Evolutionary conservation across 1,139 yeast species (phyloP).

Genomic region (Ashbya aceris): DNA sequence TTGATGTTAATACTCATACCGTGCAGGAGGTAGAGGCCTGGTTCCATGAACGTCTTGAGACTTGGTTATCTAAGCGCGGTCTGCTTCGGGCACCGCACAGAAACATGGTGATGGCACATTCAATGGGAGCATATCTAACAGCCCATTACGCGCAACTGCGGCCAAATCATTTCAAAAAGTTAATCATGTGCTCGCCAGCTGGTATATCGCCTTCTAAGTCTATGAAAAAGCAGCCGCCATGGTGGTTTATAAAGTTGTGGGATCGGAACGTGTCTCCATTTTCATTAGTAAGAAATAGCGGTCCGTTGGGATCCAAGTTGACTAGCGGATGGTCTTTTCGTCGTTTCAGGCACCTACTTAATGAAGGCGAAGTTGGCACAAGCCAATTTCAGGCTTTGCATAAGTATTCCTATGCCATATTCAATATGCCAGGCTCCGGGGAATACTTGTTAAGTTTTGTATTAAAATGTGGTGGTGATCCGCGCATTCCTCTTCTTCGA

Average conservation of each 20-base stretch:
- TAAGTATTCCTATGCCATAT: constrained; percentile 59
- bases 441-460: constrained; percentile 65
- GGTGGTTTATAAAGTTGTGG: constrained; percentile 60
- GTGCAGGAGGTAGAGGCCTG: constrained; percentile 40
- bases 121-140: constrained; percentile 83
- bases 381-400: constrained; percentile 43
- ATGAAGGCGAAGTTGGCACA: constrained; percentile 29
- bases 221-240: constrained; percentile 42
- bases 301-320: constrained; percentile 58
- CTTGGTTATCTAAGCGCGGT: constrained; percentile 58
- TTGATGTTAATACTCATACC: constrained; percentile 26
- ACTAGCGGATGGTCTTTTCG: constrained; percentile 74
- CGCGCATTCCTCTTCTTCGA: constrained; percentile 51
- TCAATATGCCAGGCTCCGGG: constrained; percentile 64
- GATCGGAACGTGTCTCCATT: constrained; percentile 65
- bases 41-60: constrained; percentile 51
- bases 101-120: constrained; percentile 74
- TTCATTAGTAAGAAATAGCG: constrained; percentile 51
- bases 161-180: constrained; percentile 49
- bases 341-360: constrained; percentile 45
- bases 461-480: constrained; percentile 67
- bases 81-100: constrained; percentile 35
- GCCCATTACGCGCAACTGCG: constrained; percentile 57
- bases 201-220: constrained; percentile 41
- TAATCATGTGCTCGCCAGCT: constrained; percentile 79